phyloP scores from a whole-genome alignment of 1,139 yeast genomes.

The Magnusiomyces suaveolens region DNA sequence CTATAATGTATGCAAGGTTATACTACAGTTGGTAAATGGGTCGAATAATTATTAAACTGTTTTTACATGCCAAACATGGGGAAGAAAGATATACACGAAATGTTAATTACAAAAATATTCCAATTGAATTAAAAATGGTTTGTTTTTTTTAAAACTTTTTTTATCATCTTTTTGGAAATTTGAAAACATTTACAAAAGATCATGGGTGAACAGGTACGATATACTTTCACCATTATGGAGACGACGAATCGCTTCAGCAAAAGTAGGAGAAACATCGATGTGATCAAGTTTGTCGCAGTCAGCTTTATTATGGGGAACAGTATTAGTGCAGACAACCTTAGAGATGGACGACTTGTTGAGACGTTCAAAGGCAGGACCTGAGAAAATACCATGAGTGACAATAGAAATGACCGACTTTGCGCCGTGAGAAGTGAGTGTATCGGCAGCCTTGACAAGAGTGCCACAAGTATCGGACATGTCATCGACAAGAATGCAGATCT shows the following conservation, averaged over 20 bases:
- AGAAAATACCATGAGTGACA: conserved; percentile 88
- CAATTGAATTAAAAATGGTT: no score
- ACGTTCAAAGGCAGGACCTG: conserved; percentile 75
- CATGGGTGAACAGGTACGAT: conserved; percentile 77
- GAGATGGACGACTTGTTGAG: conserved; percentile 69
- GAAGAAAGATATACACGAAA: no score
- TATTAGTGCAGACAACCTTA: conserved; percentile 82
- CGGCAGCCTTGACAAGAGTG: conserved; percentile 91
- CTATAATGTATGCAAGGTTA: neutral
- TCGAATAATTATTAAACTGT: no score
- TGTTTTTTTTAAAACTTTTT: no score
- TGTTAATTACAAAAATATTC: no score
- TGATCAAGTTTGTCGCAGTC: conserved; percentile 68
- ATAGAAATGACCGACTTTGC: conserved; percentile 85
- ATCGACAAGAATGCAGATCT: conserved; percentile 82
- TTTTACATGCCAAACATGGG: no score
- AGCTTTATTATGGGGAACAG: conserved; percentile 75
- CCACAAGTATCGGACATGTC: conserved; percentile 99
- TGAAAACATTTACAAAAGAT: conserved; percentile 33
- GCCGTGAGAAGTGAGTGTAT: conserved; percentile 64
- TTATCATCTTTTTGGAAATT: neutral
- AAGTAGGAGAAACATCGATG: conserved; percentile 70
- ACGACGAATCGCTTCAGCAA: conserved; percentile 90
- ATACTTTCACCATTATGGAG: conserved; percentile 96
- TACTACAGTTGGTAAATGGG: no score